phyloP scores from a whole-genome alignment of 495 filamentous ascomycete genomes.

The Penicillium diatomitis region DNA sequence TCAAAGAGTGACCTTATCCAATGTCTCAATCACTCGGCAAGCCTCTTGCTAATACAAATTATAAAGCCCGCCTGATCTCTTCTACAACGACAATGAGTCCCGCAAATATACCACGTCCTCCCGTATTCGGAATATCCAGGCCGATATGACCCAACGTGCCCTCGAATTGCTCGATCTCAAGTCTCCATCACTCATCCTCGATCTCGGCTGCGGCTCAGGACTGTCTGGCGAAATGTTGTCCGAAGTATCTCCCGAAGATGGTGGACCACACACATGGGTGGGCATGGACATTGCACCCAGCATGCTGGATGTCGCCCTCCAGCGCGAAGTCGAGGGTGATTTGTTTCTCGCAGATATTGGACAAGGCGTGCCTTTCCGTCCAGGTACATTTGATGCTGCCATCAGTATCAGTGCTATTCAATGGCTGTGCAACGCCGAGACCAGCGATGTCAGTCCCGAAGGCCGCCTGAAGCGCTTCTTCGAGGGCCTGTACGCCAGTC shows the following conservation, averaged over 20 bases:
- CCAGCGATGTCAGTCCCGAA: conserved; percentile 66
- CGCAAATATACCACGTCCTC: conserved; percentile 96
- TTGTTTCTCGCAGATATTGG: conserved; percentile 87
- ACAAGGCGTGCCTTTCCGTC: conserved; percentile 88
- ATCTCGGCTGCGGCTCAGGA: conserved; percentile 91
- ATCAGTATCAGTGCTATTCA: conserved; percentile 92
- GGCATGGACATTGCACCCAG: conserved; percentile 91
- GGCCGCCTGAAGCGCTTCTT: conserved; percentile 79
- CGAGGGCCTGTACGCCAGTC: conserved; percentile 75
- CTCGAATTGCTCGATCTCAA: conserved; percentile 78
- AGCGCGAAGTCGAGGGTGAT: conserved; percentile 88
- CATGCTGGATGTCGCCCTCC: conserved; percentile 87
- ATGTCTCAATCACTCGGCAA: background rate
- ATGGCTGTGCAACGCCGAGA: conserved; percentile 96
- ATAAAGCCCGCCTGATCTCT: conserved; percentile 78
- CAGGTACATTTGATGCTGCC: conserved; percentile 89
- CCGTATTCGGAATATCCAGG: conserved; percentile 89
- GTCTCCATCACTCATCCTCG: conserved; percentile 80
- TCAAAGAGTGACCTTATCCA: background rate
- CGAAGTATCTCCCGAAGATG: conserved; percentile 49
- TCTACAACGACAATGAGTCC: conserved; percentile 92
- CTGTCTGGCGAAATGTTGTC: conserved; percentile 91
- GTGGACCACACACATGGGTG: conserved; percentile 85
- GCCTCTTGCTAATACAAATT: background rate
- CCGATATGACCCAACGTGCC: conserved; percentile 85